Evolutionary conservation across 164 flowering plant genomes (phyloP), one percentile per base, ranked within the genome.

Genomic region (Malania oleifera): DNA sequence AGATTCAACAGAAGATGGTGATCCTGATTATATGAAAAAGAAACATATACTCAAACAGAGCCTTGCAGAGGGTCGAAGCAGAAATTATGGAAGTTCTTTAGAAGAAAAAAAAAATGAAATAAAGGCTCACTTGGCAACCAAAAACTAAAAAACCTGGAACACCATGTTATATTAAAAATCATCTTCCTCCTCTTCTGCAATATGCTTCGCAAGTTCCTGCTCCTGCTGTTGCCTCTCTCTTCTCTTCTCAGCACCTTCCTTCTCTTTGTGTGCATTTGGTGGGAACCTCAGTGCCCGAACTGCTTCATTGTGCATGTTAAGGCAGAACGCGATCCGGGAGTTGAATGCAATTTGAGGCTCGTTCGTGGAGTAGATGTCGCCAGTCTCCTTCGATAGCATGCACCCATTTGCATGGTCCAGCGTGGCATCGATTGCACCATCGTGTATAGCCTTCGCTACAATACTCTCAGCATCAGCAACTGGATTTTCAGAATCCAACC

Each of bases 151-250:
- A n/a, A n/a, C n/a, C n/a, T n/a, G n/a, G n/a, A n/a, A n/a, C n/a
- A n/a, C n/a, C n/a, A n/a, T n/a, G n/a, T n/a, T n/a, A n/a, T 41
- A 14, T 75, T 62, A 89, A 46, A 92, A 92, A 25, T 89, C 98
- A 43, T 92, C 98, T 50, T 92, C 98, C 44, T 92, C 98, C 60
- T 92, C 98, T 76, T 92, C 98, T 2, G 97, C 97, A 10, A 92
- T 92, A 63, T 89, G 95, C 72, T 92, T 84, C 1, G 97, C 97
- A 64, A 89, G 89, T 68, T 89, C 98, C 58, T 92, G 96, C 73
- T 89, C 98, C 64, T 90, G 97, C 54, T 85, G 95, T 34, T 83
- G 92, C 40, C 96, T 75, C 71, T 89, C 97, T 49, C 97, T 75
- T 64, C 96, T 81, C 79, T 87, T 89, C 76, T 89, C 96, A 1